These are phyloP conservation scores for Phytophthora pisi DNA, from an alignment of 352 stramenopile genomes.

Conservation along the genomic window DNA sequence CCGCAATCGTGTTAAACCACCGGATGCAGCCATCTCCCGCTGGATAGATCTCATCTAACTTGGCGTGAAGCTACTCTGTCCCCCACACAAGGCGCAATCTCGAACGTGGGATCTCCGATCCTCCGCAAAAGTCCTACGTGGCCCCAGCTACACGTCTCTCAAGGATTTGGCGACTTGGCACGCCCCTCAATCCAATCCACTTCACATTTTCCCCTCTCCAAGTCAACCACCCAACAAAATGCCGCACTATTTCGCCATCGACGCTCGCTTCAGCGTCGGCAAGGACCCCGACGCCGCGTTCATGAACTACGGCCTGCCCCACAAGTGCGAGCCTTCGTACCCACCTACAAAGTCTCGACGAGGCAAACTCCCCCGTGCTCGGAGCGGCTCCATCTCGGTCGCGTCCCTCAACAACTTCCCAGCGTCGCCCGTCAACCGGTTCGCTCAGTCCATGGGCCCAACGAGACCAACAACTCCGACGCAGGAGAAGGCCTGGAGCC, in stretches of 20 bases:
- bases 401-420: constrained; percentile 12
- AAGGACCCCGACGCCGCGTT: constrained; percentile 9
- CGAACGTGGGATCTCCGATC: constrained; percentile 17
- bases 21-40: constrained; percentile 13
- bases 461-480: constrained; percentile 6
- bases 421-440: constrained; percentile 28
- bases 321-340: constrained; percentile 1
- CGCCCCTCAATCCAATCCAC: constrained; percentile 8
- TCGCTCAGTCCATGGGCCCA: constrained; percentile 31
- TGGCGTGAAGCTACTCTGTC: background rate
- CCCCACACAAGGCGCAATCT: background rate
- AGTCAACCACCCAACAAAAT: constrained; percentile 16
- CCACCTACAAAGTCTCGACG: constrained; percentile 7
- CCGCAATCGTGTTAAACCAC: constrained; percentile 19
- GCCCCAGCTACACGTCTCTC: background rate
- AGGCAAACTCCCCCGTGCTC: constrained; percentile 18
- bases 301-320: background rate
- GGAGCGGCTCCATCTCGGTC: constrained; percentile 35
- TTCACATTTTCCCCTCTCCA: constrained; percentile 13
- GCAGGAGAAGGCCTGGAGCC: constrained; percentile 12
- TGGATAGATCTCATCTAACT: constrained; percentile 29
- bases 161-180: background rate
- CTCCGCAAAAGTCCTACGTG: constrained; percentile 2
- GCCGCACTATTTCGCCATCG: constrained; percentile 34
- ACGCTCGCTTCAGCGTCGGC: constrained; percentile 34